Base-by-base conservation (phyloP, 2,329 filamentous ascomycete genomes). In the Colletotrichum chrysophilum region DNA sequence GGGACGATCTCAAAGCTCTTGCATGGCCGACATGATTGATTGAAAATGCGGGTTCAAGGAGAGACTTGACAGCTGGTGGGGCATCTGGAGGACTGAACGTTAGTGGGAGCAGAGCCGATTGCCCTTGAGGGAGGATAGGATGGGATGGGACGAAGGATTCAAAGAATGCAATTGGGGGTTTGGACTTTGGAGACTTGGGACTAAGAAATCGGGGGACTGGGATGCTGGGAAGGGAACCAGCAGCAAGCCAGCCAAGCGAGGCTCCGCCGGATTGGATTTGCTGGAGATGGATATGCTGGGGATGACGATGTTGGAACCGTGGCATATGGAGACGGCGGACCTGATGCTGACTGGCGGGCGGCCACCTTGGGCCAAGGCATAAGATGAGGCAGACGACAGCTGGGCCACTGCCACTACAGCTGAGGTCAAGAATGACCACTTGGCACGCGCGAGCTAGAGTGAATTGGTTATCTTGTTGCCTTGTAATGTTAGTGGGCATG, bases 201-300 rank as follows among this genome's bases (percentile, higher is more conserved):
- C 26, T 52, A 32, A 24, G 24, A 43, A 38, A n/a, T 32, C 43
- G 43, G n/a, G 66, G 24, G 30, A 56, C 55, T 24, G 36, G 38
- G 66, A 55, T 68, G 32, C 14, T 70, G 24, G 34, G 34, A 52
- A 66, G 28, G 58, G 16, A 24, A 52, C 9, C 38, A 48, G 38
- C 16, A 21, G 43, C 66, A 65, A 74, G 43, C 43, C 66, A 70
- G 71, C 43, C 56, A 70, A 58, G 43, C 18, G 26, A 55, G 32
- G 66, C 66, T 64, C 71, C 71, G 66, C 38, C 16, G 66, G 55
- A 62, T 58, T 74, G 43, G 71, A 70, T 70, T 24, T 12, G 55
- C 26, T 62, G 34, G 67, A 62, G 36, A 62, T 62, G 56, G 67
- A 48, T 70, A 24, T 30, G 66, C 58, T 56, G 71, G 66, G 71